A percentile compares a stretch with the other conserved stretches of the same genome.
Evolutionary conservation across 2,329 filamentous ascomycete species (phyloP).

Genomic region (Colletotrichum tofieldiae): DNA sequence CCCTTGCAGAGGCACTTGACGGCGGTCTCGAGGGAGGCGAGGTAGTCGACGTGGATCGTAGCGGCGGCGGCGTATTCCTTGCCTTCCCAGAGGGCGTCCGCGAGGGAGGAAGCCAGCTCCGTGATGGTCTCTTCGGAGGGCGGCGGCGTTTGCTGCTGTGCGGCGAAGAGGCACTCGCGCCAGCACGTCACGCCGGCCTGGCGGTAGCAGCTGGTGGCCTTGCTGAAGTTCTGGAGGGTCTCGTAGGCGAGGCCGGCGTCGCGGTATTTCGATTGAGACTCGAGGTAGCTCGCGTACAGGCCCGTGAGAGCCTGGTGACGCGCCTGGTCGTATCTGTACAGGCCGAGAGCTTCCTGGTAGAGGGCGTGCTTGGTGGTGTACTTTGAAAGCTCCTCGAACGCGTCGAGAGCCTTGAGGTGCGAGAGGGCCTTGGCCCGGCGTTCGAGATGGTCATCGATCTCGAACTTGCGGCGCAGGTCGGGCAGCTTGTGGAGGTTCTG

Average conservation of each 20-base stretch:
- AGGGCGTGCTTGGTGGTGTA: conserved; percentile 87
- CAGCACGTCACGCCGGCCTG: conserved; percentile 83
- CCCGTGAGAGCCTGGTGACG: conserved; percentile 79
- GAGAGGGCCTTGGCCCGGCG: conserved; percentile 83
- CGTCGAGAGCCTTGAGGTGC: conserved; percentile 81
- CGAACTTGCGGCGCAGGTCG: conserved; percentile 80
- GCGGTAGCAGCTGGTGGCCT: conserved; percentile 87
- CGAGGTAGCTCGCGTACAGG: conserved; percentile 85
- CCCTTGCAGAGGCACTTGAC: conserved; percentile 88
- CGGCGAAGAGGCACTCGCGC: conserved; percentile 90
- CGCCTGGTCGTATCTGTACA: conserved; percentile 86
- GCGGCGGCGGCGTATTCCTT: conserved; percentile 89
- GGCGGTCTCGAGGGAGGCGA: conserved; percentile 79
- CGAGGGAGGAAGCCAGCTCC: conserved; percentile 81
- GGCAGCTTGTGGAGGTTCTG: conserved; percentile 86
- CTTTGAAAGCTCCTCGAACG: conserved; percentile 82
- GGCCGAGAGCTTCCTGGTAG: conserved; percentile 81
- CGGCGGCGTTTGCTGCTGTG: conserved; percentile 76
- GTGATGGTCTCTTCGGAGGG: conserved; percentile 72
- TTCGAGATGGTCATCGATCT: conserved; percentile 90
- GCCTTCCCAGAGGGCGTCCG: conserved; percentile 84
- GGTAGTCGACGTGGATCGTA: conserved; percentile 85
- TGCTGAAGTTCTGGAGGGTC: conserved; percentile 80
- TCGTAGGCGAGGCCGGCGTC: conserved; percentile 95
- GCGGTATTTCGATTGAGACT: conserved; percentile 81